These are phyloP conservation scores for Yamadazyma kitorensis DNA, from an alignment of 805 yeast species.

Conservation along the genomic window DNA sequence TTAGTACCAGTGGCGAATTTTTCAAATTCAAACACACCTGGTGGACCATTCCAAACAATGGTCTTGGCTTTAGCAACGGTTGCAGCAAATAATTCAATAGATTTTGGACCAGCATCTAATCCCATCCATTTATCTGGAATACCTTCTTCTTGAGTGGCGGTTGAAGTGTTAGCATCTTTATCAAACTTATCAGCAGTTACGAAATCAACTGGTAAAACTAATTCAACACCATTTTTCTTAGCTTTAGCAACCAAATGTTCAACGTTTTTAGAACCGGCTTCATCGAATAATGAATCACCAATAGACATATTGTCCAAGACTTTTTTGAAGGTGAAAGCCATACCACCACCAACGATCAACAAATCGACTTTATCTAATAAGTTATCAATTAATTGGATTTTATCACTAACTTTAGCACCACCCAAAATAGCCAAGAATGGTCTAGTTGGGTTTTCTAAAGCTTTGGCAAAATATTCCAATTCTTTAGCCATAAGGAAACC, in stretches of 20 bases:
- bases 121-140: slow-evolving; percentile 96
- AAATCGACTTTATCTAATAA: slow-evolving; percentile 92
- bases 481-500: slow-evolving; percentile 99
- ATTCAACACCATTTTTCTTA: slow-evolving; percentile 89
- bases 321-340: slow-evolving; percentile 99
- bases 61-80: slow-evolving; percentile 94
- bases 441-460: slow-evolving; percentile 95
- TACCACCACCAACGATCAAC: slow-evolving; percentile 98
- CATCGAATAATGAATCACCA: slow-evolving; percentile 90
- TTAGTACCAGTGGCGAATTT: slow-evolving; percentile 90
- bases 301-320: slow-evolving; percentile 79
- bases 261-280: slow-evolving; percentile 93
- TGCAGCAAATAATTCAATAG: slow-evolving; percentile 72
- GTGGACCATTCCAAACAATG: slow-evolving; percentile 99
- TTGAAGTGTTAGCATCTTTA: slow-evolving; percentile 82
- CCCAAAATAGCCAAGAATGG: slow-evolving; percentile 99
- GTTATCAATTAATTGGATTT: slow-evolving; percentile 98
- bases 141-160: slow-evolving; percentile 86
- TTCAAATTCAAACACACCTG: slow-evolving; percentile 99
- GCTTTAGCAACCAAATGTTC: slow-evolving; percentile 93
- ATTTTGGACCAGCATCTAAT: slow-evolving; percentile 91
- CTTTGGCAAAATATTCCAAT: slow-evolving; percentile 95
- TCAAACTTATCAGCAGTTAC: slow-evolving; percentile 93
- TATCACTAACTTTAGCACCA: slow-evolving; percentile 99
- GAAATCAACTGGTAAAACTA: slow-evolving; percentile 93